phyloP scores from a whole-genome alignment of 1,284 basidiomycete genomes.

The Leccinum insolens region DNA sequence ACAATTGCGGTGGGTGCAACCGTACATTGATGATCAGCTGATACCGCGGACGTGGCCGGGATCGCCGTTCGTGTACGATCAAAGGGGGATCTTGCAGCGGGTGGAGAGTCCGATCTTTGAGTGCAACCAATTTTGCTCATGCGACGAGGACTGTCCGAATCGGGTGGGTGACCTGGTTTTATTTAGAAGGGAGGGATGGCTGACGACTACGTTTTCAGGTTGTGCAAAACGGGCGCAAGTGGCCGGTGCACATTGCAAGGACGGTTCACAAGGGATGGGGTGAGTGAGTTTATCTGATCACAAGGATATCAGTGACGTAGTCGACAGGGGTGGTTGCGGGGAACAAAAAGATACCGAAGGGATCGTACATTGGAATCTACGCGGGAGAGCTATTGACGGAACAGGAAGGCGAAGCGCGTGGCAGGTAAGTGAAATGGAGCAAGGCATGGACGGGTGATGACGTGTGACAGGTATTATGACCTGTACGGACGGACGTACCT shows the following conservation, averaged over 20 bases:
- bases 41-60: slow-evolving; percentile 31
- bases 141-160: slow-evolving; percentile 80
- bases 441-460: background rate
- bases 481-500: slow-evolving; percentile 81
- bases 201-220: slow-evolving; percentile 50
- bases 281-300: slow-evolving; percentile 27
- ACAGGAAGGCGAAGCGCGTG: slow-evolving; percentile 66
- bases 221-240: slow-evolving; percentile 78
- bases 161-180: slow-evolving; percentile 49
- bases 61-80: slow-evolving; percentile 64
- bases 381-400: slow-evolving; percentile 82
- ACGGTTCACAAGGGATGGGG: slow-evolving; percentile 85
- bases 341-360: slow-evolving; percentile 60
- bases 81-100: slow-evolving; percentile 53
- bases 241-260: slow-evolving; percentile 63
- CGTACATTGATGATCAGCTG: slow-evolving; percentile 37
- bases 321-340: slow-evolving; percentile 68
- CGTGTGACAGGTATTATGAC: slow-evolving; percentile 66
- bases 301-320: slow-evolving; percentile 12
- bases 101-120: slow-evolving; percentile 77
- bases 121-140: slow-evolving; percentile 83
- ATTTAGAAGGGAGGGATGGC: background rate
- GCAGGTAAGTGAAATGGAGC: slow-evolving; percentile 48
- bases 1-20: slow-evolving; percentile 49
- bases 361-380: slow-evolving; percentile 83